Evolutionary conservation across 306 rosid genomes (phyloP).

Genomic region (Lupinus albus): DNA sequence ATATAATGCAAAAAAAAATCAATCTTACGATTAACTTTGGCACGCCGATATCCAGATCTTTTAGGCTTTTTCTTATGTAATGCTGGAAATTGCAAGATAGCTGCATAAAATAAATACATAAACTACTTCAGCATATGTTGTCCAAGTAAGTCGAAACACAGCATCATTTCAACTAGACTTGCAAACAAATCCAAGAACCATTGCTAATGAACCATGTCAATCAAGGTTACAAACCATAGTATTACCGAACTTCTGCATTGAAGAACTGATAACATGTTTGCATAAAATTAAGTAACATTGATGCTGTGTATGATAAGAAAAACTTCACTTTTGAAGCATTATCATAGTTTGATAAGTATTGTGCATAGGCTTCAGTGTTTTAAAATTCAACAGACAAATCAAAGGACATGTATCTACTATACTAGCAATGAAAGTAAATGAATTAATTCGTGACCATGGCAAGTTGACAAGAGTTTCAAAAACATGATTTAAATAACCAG

Average conservation of each 20-base stretch:
- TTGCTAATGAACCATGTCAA: conserved; percentile 4
- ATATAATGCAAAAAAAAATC: conserved; percentile 26
- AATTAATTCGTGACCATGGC: conserved; percentile 10
- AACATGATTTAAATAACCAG: conserved; percentile 25
- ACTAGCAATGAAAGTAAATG: conserved; percentile 32
- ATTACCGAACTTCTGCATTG: conserved; percentile 14
- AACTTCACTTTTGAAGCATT: conserved; percentile 17
- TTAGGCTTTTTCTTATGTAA: conserved; percentile 82
- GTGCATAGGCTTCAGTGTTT: conserved; percentile 24
- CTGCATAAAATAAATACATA: conserved; percentile 61
- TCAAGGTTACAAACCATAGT: conserved; percentile 22
- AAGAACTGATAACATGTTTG: background rate
- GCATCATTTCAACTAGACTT: conserved; percentile 27
- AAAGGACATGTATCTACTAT: conserved; percentile 25
- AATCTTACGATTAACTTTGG: conserved; percentile 77
- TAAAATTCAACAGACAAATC: conserved; percentile 16
- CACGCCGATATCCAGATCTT: conserved; percentile 80
- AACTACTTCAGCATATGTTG: conserved; percentile 31
- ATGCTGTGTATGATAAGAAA: conserved; percentile 20
- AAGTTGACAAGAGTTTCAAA: conserved; percentile 17
- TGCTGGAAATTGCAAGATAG: conserved; percentile 84
- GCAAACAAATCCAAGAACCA: conserved; percentile 15
- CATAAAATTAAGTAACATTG: conserved; percentile 18
- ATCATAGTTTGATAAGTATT: conserved; percentile 16
- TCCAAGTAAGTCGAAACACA: conserved; percentile 30